Conservation (phyloP, 805 yeast genomes). For the Kodamaea kakaduensis region DNA sequence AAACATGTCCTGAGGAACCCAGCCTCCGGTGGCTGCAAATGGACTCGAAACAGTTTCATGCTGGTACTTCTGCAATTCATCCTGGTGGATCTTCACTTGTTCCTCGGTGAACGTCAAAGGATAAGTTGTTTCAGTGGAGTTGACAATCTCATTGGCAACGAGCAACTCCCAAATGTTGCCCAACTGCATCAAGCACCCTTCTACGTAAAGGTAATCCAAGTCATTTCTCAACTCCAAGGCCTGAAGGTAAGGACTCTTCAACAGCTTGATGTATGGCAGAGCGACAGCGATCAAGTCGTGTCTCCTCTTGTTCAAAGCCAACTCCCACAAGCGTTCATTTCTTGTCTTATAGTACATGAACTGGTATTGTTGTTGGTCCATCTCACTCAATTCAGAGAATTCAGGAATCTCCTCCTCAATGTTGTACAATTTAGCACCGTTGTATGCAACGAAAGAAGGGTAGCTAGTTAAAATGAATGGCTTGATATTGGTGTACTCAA, state of each 20-base stretch:
- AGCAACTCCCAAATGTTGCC: conserved; percentile 67
- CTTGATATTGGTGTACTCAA: conserved; percentile 75
- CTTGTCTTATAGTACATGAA: conserved; percentile 88
- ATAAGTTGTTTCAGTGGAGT: conserved; percentile 37
- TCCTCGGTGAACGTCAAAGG: conserved; percentile 62
- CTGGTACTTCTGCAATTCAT: conserved; percentile 63
- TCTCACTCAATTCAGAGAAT: conserved; percentile 61
- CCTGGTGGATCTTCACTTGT: conserved; percentile 54
- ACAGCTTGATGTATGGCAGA: conserved; percentile 74
- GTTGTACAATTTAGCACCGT: conserved; percentile 82
- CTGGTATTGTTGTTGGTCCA: conserved; percentile 74
- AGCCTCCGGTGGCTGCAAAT: conserved; percentile 86
- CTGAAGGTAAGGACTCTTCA: conserved; percentile 60
- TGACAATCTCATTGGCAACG: conserved; percentile 53
- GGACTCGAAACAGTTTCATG: conserved; percentile 65
- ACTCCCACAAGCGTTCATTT: conserved; percentile 87
- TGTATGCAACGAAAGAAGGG: conserved; percentile 82
- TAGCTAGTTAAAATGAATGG: conserved; percentile 77
- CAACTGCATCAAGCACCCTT: conserved; percentile 62
- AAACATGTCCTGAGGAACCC: conserved; percentile 95
- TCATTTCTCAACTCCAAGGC: conserved; percentile 56
- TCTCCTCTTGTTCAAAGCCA: conserved; percentile 58
- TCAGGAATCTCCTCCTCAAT: conserved; percentile 70
- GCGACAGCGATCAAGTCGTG: conserved; percentile 74
- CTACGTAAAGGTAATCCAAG: conserved; percentile 59